Evolutionary conservation across 2,329 filamentous ascomycete species (phyloP).

Genomic region (Trichoderma cornu-damae): DNA sequence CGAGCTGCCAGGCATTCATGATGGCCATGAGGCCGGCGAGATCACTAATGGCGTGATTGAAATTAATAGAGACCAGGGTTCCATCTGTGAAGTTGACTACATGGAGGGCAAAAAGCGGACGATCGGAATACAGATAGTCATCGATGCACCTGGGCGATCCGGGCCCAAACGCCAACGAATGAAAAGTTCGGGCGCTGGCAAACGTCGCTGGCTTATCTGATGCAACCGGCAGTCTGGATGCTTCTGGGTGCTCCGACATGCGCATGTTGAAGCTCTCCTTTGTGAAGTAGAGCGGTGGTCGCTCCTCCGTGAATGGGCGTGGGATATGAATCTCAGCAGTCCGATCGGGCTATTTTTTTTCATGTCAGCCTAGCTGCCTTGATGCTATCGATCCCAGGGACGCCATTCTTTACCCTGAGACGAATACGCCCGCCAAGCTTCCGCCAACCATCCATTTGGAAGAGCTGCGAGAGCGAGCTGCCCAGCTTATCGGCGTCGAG

Average conservation of each 20-base stretch:
- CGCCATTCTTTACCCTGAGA: background rate
- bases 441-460: constrained; percentile 8
- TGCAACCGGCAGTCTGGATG: background rate
- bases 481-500: constrained; percentile 4
- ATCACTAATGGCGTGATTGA: background rate
- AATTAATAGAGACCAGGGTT: background rate
- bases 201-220: background rate
- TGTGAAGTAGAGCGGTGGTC: constrained; percentile 5
- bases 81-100: constrained; percentile 1
- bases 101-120: background rate
- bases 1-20: constrained; percentile 5
- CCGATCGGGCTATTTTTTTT: background rate
- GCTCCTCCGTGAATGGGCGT: background rate
- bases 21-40: constrained; percentile 4
- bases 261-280: background rate
- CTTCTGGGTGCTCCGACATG: constrained; percentile 6
- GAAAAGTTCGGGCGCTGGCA: background rate
- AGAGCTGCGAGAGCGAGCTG: constrained; percentile 1
- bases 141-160: constrained; percentile 2
- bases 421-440: constrained; percentile 5
- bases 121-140: background rate
- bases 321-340: constrained; percentile 5
- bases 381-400: background rate
- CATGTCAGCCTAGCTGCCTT: background rate
- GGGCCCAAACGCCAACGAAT: background rate